Percentiles rank a stretch among this genome's conserved stretches.
Conservation (phyloP, 2,329 filamentous ascomycete species). For the Epichloe amarillans region DNA sequence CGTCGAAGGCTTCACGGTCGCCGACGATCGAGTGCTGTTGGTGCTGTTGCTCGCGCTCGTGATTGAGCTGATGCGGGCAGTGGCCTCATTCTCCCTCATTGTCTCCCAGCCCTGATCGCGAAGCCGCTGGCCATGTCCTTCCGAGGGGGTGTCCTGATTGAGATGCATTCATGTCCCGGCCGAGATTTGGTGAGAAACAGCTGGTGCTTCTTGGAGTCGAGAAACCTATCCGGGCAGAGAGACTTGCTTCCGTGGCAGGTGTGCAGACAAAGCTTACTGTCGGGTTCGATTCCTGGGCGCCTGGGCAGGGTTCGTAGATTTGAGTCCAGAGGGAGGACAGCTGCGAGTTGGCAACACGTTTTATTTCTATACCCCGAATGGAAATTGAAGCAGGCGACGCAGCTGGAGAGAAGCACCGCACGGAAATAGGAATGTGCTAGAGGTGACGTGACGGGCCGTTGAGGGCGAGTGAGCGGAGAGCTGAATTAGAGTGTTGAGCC, state of each 20-base stretch:
- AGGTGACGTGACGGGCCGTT: background rate
- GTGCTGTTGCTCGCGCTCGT: conserved; percentile 37
- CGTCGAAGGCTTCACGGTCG: conserved; percentile 43
- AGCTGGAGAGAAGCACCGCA: background rate
- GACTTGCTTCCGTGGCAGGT: background rate
- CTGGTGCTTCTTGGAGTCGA: background rate
- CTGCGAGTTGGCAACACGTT: background rate
- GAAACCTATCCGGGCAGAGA: background rate
- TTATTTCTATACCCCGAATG: too few species aligned
- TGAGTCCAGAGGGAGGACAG: background rate
- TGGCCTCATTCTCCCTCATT: conserved; percentile 56
- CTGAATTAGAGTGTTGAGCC: too few species aligned
- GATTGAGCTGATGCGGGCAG: conserved; percentile 41
- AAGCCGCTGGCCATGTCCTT: conserved; percentile 19
- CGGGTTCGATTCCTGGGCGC: background rate
- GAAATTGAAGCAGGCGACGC: background rate
- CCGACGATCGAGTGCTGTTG: conserved; percentile 52
- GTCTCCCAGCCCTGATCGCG: conserved; percentile 26
- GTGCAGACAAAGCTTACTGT: background rate
- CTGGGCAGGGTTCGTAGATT: background rate
- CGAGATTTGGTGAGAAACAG: conserved; percentile 4
- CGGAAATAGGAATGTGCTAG: background rate
- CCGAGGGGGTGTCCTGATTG: conserved; percentile 9
- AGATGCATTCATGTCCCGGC: conserved; percentile 20
- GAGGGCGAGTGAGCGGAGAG: background rate